Evolutionary conservation across 2,329 filamentous ascomycete species (phyloP).

Genomic region (Diaporthe destruens): DNA sequence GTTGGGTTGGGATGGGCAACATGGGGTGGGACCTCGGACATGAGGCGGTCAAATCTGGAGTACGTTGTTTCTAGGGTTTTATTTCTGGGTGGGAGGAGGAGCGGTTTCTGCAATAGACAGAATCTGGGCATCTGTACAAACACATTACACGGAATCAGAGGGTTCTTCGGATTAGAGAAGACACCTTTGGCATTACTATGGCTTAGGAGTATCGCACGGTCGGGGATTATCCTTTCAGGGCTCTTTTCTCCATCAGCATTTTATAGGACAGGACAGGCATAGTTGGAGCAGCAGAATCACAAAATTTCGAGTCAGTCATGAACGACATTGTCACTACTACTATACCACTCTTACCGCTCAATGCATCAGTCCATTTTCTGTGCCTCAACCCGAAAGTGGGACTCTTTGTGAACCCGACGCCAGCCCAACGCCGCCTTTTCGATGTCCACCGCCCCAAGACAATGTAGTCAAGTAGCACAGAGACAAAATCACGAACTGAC

Average conservation of each 20-base stretch:
- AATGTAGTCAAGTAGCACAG: conserved; percentile 21
- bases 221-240: conserved; percentile 28
- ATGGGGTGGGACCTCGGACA: conserved; percentile 32
- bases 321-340: neutral
- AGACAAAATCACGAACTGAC: conserved; percentile 29
- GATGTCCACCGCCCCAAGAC: neutral
- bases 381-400: conserved; percentile 4
- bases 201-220: neutral
- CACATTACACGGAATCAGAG: conserved; percentile 1
- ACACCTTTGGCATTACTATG: conserved; percentile 17
- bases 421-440: conserved; percentile 1
- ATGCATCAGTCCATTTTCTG: neutral
- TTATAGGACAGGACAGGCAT: conserved; percentile 11
- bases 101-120: conserved; percentile 38
- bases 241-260: conserved; percentile 10
- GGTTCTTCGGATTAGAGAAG: conserved; percentile 20
- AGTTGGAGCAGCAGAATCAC: conserved; percentile 18
- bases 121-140: conserved; percentile 24
- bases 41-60: conserved; percentile 24
- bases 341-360: neutral
- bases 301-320: neutral
- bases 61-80: neutral
- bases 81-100: neutral
- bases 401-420: conserved; percentile 8
- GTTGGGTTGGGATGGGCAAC: conserved; percentile 9